These are phyloP conservation scores for Filosporella fistucella DNA, from an alignment of 495 filamentous ascomycete genomes.

Conservation along the genomic window DNA sequence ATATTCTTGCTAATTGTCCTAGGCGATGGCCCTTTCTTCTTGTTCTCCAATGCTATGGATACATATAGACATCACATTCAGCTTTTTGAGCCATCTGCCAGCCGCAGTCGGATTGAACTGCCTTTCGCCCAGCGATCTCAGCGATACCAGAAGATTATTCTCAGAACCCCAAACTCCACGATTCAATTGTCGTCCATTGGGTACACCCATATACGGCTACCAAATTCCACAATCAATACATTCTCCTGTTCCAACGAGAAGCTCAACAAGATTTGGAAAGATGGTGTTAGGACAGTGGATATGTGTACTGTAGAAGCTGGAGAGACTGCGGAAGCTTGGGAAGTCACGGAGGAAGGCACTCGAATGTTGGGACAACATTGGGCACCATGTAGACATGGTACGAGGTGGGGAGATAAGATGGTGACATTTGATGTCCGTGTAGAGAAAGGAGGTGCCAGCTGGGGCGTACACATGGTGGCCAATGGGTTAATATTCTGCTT, in stretches of 20 bases:
- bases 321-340: conserved; percentile 17
- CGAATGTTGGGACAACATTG: conserved; percentile 14
- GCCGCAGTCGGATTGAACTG: background rate
- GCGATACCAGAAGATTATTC: conserved; percentile 15
- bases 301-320: conserved; percentile 16
- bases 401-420: conserved; percentile 11
- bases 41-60: conserved; percentile 20
- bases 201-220: background rate
- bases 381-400: conserved; percentile 15
- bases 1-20: background rate
- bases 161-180: conserved; percentile 11
- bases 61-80: conserved; percentile 7
- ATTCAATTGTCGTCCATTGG: conserved; percentile 10
- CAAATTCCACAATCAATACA: background rate
- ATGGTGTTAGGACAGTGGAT: conserved; percentile 17
- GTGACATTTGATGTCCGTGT: conserved; percentile 12
- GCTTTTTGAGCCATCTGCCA: conserved; percentile 1
- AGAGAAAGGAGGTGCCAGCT: conserved; percentile 14
- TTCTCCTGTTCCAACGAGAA: conserved; percentile 11
- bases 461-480: conserved; percentile 17
- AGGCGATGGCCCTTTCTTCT: conserved; percentile 19
- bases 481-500: conserved; percentile 16
- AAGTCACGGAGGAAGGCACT: conserved; percentile 10
- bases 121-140: conserved; percentile 11
- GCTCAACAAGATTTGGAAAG: conserved; percentile 15